Base-by-base conservation (phyloP, 768 basidiomycete species). In the Termitomyces sp. region DNA sequence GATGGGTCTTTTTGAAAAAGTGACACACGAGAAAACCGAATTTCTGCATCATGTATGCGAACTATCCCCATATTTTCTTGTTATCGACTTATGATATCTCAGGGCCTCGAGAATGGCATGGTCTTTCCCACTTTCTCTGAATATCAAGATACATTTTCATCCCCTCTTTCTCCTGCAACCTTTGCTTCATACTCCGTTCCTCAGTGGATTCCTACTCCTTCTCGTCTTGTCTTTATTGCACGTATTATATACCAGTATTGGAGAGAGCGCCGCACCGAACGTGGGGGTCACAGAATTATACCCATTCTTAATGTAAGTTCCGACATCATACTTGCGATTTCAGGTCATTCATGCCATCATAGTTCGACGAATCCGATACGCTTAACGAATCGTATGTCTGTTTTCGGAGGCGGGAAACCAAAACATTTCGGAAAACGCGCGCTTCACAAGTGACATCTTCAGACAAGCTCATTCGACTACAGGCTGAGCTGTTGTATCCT, bases 361-460 rank as follows among this genome's bases (percentile, higher is more conserved):
- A 55, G 54, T 40, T 40, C 7, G 39, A 55, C 15, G 54, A 55
- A 32, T n/a, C 28, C 22, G 54, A 55, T 28, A n/a, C 18, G 12
- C 39, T 55, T 2, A 55, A 92, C 58, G 94, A 96, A 68, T 95
- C 96, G 0, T 98, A 97, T 64, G 90, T 98, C 49, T 99, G 97
- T 74, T 99, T 99, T 81, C 86, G 97, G 39, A 84, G 95, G 62
- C 89, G 96, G 57, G 96, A 98, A 73, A 89, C 90, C 73, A 98
- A 98, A 71, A 88, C 91, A 4, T 83, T 92, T 52, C 87, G 97
- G 60, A 98, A 98, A 77, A 98, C 96, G 7, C 88, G 96, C 15
- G 89, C 94, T 16, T 91, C 91, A 1, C 96, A 98, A 69, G 87
- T 87, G 11, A 90, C 90, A 1, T 92, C 88, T n/a, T 89, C 94